Evolutionary conservation across 257 asterid species (phyloP).

Genomic region (Solanum commersonii): DNA sequence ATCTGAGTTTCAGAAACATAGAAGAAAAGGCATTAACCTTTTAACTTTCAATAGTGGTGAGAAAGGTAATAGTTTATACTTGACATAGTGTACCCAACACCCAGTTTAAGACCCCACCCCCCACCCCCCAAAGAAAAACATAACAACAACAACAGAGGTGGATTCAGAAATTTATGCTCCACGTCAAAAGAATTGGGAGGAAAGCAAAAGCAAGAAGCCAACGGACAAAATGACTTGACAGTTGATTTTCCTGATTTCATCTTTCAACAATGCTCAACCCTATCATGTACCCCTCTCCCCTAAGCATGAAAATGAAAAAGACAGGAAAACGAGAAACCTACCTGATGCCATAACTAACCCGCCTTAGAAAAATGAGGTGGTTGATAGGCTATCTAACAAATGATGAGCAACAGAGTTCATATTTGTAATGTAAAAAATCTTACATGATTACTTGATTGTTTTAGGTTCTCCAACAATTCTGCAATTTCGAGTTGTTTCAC

Average conservation of each 20-base stretch:
- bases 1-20: not conserved
- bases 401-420: not conserved
- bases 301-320: not conserved
- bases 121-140: not conserved
- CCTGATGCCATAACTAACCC: not conserved
- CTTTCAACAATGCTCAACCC: not conserved
- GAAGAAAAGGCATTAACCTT: not conserved
- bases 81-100: not conserved
- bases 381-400: not conserved
- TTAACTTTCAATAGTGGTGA: not conserved
- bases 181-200: not conserved
- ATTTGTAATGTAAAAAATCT: not conserved
- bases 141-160: not conserved
- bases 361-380: not conserved
- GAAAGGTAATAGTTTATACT: not conserved
- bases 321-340: not conserved
- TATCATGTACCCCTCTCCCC: not conserved
- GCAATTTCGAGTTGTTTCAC: constrained; percentile 70
- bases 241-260: not conserved
- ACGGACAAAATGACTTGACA: not conserved
- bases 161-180: not conserved
- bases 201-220: not conserved
- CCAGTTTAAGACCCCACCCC: not conserved
- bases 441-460: constrained; percentile 49
- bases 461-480: constrained; percentile 54